Conservation (phyloP, 345 rosid genomes). For the Pistacia integerrima region DNA sequence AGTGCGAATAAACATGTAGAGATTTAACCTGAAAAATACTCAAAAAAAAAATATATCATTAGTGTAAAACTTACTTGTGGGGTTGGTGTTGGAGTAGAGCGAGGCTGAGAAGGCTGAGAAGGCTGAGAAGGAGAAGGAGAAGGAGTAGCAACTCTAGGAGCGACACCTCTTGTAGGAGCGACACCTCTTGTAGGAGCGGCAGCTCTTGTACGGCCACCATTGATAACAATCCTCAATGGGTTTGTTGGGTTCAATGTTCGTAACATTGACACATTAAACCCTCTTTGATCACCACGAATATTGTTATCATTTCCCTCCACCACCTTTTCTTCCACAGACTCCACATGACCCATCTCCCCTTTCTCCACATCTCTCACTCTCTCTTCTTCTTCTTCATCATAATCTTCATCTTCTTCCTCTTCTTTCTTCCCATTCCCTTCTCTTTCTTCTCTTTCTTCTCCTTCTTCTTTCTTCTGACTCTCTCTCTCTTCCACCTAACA, state of each 20-base stretch:
- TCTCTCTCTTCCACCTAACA: conserved; percentile 51
- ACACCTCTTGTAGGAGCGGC: conserved; percentile 42
- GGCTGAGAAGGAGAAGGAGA: conserved; percentile 54
- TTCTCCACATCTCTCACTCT: conserved; percentile 47
- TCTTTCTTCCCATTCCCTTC: conserved; percentile 12
- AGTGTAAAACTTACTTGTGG: conserved; percentile 55
- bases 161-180: conserved; percentile 42
- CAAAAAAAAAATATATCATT: not conserved
- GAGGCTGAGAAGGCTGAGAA: conserved; percentile 55
- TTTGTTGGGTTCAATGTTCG: conserved; percentile 75
- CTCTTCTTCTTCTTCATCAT: conserved; percentile 19
- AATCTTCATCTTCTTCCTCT: conserved; percentile 15
- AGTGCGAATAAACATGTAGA: no score
- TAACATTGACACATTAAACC: conserved; percentile 53
- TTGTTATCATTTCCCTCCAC: conserved; percentile 11
- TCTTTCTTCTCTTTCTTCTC: conserved; percentile 16
- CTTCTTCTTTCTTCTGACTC: conserved; percentile 24
- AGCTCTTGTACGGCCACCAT: conserved; percentile 50
- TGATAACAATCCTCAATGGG: conserved; percentile 69
- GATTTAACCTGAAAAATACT: not conserved
- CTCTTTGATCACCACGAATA: conserved; percentile 19
- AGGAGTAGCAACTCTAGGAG: conserved; percentile 41
- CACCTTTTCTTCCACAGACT: conserved; percentile 25
- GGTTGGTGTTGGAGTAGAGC: conserved; percentile 72
- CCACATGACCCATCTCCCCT: conserved; percentile 36